These are phyloP conservation scores for Candida nanaspora DNA, from an alignment of 805 yeast species.

Conservation along the genomic window DNA sequence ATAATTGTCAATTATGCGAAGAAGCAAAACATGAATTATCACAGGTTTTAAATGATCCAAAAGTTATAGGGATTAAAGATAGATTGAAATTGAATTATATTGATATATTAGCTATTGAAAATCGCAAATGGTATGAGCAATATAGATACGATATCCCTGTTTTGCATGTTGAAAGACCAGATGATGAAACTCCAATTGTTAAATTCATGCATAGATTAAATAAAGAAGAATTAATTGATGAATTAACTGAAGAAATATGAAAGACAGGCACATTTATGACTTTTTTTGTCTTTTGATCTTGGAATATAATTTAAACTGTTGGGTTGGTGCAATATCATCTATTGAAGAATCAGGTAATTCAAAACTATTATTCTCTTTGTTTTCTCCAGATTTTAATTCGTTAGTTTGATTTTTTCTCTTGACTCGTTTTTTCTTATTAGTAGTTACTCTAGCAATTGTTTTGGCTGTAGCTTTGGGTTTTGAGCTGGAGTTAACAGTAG, in stretches of 20 bases:
- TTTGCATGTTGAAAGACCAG: slow-evolving; percentile 50
- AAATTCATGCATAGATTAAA: slow-evolving; percentile 66
- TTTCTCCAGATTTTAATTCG: too few relatives aligned
- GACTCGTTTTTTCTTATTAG: too few relatives aligned
- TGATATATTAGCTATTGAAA: slow-evolving; percentile 54
- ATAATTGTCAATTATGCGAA: slow-evolving; percentile 61
- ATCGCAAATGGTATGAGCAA: slow-evolving; percentile 59
- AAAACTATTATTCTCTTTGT: not conserved
- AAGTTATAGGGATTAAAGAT: slow-evolving; percentile 11
- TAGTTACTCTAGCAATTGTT: not conserved
- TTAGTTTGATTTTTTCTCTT: too few relatives aligned
- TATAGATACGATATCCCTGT: slow-evolving; percentile 78
- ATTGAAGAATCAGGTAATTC: not conserved
- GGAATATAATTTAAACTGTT: not conserved
- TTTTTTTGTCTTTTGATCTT: not conserved
- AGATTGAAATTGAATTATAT: slow-evolving; percentile 32
- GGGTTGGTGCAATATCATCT: not conserved
- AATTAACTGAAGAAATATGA: slow-evolving; percentile 32
- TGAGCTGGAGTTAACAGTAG: too few relatives aligned
- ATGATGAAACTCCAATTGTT: slow-evolving; percentile 35
- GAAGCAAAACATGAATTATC: slow-evolving; percentile 50
- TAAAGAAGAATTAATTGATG: slow-evolving; percentile 46
- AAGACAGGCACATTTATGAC: not conserved
- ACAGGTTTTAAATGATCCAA: slow-evolving; percentile 29
- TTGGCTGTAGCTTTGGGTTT: not conserved